Evolutionary conservation across 2,329 filamentous ascomycete genomes (phyloP), one percentile per base, ranked within the genome.

Genomic region (Ustilaginoidea virens): DNA sequence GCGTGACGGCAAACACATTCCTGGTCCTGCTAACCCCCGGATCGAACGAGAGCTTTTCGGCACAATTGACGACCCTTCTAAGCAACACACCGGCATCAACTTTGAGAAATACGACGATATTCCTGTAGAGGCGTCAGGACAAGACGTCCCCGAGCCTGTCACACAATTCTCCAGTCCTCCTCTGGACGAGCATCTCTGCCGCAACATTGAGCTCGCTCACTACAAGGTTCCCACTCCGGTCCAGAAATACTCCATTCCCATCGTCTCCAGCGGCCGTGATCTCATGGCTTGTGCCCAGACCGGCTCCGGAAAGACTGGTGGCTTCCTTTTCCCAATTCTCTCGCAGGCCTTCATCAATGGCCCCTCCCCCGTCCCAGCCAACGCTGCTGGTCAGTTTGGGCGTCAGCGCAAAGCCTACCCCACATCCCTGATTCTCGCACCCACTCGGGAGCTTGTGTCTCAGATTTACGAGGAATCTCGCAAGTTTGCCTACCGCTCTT

Each of bases 91-190:
- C 19, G 90, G 90, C 59, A 96, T 98, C 79, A 98, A 98, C 72
- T 98, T 98, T 54, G 79, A 93, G 65, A 98, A 98, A 69, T 98
- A 98, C 61, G 90, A 98, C 51, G 90, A 98, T 57, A 98, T 98
- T 42, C 90, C 90, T 31, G 90, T 98, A 40, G 90, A 96, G 61
- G 90, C 90, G 39, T 94, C 87, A 35, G 90, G 90, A 36, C 77
- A 83, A 30, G 74, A 92, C 49, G 85, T 96, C 30, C 90, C 90
- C 25, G 90, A 96, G 50, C 80, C 87, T 23, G 82, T 94, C 42
- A 76, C 76, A 41, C 69, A 74, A 36, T 98, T 98, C 70, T 83
- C 74, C 51, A 92, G 90, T 60, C 90, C 90, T 41, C 90, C 90
- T 47, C 70, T 98, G 43, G 90, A 98, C 50, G 80, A 92, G 54